Base-by-base conservation (phyloP, 257 asterid species). In the Jacaranda mimosifolia region DNA sequence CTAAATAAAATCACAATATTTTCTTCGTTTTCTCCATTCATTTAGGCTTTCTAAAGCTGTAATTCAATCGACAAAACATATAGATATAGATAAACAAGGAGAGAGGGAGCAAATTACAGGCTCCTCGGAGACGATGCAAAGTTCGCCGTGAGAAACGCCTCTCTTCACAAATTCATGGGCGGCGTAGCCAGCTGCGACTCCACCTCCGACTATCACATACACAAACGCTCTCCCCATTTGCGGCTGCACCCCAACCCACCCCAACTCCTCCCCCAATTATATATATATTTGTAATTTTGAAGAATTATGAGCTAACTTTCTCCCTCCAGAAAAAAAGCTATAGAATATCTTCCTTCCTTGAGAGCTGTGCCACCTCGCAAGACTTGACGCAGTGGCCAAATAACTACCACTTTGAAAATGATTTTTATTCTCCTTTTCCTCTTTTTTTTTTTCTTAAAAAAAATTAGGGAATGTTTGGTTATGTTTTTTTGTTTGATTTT, bases 81-180 rank as follows among this genome's bases (percentile, higher is more conserved):
- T 2, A 42, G 4, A 49, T 38, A 42, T 26, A 51, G 14, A 39
- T 46, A 74, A 26, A 58, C 12, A 59, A 7, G 17, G 48, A 6
- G 71, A 19, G 63, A 46, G 65, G 63, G 55, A 63, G 72, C 63
- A 15, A 63, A 3, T 62, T 86, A 96, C 99, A 57, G 92, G 82
- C 87, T 96, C 99, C 82, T 91, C 94, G 46, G 99, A 93, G 84
- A 96, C 88, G 86, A 96, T 90, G 87, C 99, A 96, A 81, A 93
- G 97, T 86, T 93, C 98, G 4, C 99, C 96, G 14, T 63, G 87
- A 77, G 93, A 65, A 73, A 93, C 94, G 46, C 91, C 96, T 78
- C 83, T 83, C 64, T 84, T 85, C 11, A 96, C 96, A 70, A 96
- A 96, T 86, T 96, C 97, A 80, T 80, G 91, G 70, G 98, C 96